Base-by-base conservation (phyloP, 768 basidiomycete genomes). In the Mycena filopes region DNA sequence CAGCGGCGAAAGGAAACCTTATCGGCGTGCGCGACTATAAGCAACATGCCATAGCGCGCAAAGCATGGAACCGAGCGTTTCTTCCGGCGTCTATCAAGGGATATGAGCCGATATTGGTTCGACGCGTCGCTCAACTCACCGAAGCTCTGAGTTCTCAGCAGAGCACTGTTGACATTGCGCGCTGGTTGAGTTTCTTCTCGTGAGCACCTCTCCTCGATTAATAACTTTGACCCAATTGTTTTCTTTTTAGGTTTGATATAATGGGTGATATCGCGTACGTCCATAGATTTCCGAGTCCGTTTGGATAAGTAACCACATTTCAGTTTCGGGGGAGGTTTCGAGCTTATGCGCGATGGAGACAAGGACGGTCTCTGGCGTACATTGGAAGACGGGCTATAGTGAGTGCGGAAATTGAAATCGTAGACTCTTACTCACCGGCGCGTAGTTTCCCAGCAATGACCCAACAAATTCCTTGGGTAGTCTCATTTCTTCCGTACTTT, bases 221-320 rank as follows among this genome's bases (percentile, higher is more conserved):
- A 38, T 21, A 5, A 36, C 36, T 15, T 12, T n/a, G 26, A 31
- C 6, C 8, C 3, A 13, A 29, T 26, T 3, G 18, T 11, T 20
- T 28, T 10, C 13, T 20, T 15, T 29, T 13, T 11, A 65, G 64
- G 25, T 65, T 65, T 21, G 64, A 65, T 18, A 55, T 65, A 6
- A 65, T 65, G 64, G 64, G 64, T 3, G 64, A 65, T 60, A 43
- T 65, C 10, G 46, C 64, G 64, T 65, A 23, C 47, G 58, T 54
- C 16, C 11, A 12, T 28, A 26, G 28, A 20, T 20, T 28, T 11
- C 6, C 18, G 1, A 26, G 9, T 16, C 4, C 10, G 11, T 2
- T 1, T 15, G 28, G n/a, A 5, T 29, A 18, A 21, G 20, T 11
- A 33, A 55, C 5, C 6, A 10, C 2, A n/a, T 45, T 25, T 42